phyloP scores from a whole-genome alignment of 148 eudicot species.

The Cornus kousa region DNA sequence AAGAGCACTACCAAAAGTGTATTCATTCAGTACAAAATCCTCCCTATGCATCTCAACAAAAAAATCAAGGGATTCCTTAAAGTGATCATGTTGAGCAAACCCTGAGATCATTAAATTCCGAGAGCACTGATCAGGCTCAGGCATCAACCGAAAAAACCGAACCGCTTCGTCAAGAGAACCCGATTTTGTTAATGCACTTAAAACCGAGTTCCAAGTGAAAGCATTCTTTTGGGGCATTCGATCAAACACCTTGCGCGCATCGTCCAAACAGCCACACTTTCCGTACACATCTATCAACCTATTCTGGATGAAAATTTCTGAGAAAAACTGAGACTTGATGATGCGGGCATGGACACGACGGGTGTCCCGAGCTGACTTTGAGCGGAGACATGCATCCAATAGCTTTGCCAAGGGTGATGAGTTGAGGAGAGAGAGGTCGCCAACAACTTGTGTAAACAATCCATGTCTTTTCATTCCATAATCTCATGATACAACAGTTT shows the following conservation, averaged over 20 bases:
- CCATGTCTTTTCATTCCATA: conserved; percentile 70
- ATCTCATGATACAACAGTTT: background rate
- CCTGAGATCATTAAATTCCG: conserved; percentile 86
- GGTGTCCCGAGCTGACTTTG: conserved; percentile 46
- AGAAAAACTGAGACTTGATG: conserved; percentile 52
- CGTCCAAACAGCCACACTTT: conserved; percentile 44
- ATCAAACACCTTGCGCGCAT: conserved; percentile 69
- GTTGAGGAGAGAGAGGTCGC: conserved; percentile 30
- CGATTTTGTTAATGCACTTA: conserved; percentile 37
- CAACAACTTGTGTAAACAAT: conserved; percentile 28
- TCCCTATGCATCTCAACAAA: conserved; percentile 63
- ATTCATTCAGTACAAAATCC: conserved; percentile 55
- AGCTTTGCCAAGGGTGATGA: conserved; percentile 72
- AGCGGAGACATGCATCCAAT: conserved; percentile 52
- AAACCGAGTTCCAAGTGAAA: conserved; percentile 61
- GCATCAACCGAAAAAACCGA: conserved; percentile 41
- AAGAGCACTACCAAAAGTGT: conserved; percentile 73
- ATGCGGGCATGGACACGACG: conserved; percentile 55
- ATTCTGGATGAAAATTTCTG: conserved; percentile 71
- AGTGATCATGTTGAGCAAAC: conserved; percentile 62
- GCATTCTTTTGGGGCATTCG: conserved; percentile 59
- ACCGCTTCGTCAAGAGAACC: conserved; percentile 59
- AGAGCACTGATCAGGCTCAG: conserved; percentile 81
- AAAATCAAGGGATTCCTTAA: conserved; percentile 49
- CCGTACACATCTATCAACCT: conserved; percentile 69